Evolutionary conservation across 1,139 yeast species (phyloP), one percentile per base, ranked within the genome.

Genomic region (Yamadazyma diospyri): DNA sequence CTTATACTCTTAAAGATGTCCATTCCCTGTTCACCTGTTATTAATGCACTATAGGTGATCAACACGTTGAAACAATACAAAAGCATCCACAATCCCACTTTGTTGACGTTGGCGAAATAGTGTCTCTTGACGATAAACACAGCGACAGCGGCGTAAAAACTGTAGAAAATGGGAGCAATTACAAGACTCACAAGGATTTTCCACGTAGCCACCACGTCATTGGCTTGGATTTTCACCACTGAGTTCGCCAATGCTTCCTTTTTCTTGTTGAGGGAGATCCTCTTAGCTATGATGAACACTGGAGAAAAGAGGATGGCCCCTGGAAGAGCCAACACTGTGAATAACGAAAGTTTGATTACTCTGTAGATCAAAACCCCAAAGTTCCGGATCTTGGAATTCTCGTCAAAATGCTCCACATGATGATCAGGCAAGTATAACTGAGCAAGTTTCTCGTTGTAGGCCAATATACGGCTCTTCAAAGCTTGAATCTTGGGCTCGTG

Each of bases 191-290:
- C 89, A 44, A 92, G 68, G 27, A 92, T 80, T 57, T 92, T 92
- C 98, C 98, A 88, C 2, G 97, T 88, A 1, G 97, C 96, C 38
- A 88, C 72, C 17, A 92, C 97, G 57, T 92, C 98, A 38, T 81
- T 81, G 16, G 95, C 98, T 49, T 79, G 78, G 42, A 92, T 81
- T 55, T 92, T 92, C 21, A 92, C 98, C 1, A 87, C 74, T 0
- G 97, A 87, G 6, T 76, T 81, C n/a, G 88, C 89, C 35, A 92
- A 67, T 0, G 97, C 98, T 39, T 78, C 76, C 36, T 60, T 67
- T 20, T 94, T 88, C 57, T 88, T 88, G 45, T 69, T 66, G 31
- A 64, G 68, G 1, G 97, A 84, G 29, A 86, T 83, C 29, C 61
- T 53, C 48, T 83, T 81, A 10, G 95, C 79, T n/a, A 84, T 72